phyloP scores from a whole-genome alignment of 805 yeast genomes.

The Cyberlindnera subsufficiens region DNA sequence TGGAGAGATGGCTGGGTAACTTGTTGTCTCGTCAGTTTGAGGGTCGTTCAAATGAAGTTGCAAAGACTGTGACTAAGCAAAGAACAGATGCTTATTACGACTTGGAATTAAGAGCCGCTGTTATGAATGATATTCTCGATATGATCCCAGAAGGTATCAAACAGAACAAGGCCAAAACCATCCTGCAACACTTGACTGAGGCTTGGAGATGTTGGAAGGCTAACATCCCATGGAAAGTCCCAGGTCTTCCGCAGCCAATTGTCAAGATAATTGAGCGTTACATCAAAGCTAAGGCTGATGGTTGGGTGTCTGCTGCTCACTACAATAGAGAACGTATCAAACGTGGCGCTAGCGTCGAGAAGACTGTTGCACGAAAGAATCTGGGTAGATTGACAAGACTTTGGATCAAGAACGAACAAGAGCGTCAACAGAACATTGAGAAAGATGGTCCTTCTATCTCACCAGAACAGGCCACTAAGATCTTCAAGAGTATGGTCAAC shows the following conservation, averaged over 20 bases:
- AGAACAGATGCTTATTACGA: constrained; percentile 94
- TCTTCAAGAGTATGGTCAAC: constrained; percentile 81
- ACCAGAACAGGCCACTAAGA: constrained; percentile 82
- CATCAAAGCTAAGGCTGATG: constrained; percentile 92
- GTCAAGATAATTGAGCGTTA: constrained; percentile 83
- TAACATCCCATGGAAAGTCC: constrained; percentile 95
- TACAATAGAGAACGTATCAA: constrained; percentile 84
- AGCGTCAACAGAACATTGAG: constrained; percentile 72
- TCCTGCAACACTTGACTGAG: constrained; percentile 89
- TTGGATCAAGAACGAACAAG: constrained; percentile 92
- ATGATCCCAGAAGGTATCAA: constrained; percentile 95
- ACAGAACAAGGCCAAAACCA: constrained; percentile 79
- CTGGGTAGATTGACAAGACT: constrained; percentile 85
- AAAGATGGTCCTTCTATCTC: constrained; percentile 83
- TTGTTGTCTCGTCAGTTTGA: constrained; percentile 89
- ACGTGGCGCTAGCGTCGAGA: constrained; percentile 89
- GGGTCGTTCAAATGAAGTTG: constrained; percentile 90
- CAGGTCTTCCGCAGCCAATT: constrained; percentile 90
- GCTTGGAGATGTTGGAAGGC: constrained; percentile 99
- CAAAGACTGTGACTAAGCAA: constrained; percentile 93
- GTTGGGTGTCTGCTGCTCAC: constrained; percentile 93
- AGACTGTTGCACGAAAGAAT: constrained; percentile 90
- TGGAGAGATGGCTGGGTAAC: constrained; percentile 95
- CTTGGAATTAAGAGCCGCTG: constrained; percentile 86
- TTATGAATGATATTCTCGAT: constrained; percentile 91